A percentile compares a stretch with the other conserved stretches of the same genome.
phyloP scores from a whole-genome alignment of 148 eudicot genomes.

The Rhododendron kiyosumense region DNA sequence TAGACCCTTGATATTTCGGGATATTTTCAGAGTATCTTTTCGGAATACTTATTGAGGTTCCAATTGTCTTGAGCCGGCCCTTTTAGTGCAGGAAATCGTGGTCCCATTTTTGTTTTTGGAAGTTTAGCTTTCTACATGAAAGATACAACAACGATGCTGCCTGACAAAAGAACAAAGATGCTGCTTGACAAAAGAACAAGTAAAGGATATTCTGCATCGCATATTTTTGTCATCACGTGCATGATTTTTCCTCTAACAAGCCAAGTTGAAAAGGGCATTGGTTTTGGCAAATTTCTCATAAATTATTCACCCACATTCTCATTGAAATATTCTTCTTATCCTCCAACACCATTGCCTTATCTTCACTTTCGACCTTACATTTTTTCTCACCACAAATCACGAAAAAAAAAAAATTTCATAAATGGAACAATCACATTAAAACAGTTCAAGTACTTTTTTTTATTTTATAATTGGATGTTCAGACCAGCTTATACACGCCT shows the following conservation, averaged over 20 bases:
- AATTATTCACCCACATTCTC: no score
- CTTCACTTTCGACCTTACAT: neutral
- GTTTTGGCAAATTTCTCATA: neutral
- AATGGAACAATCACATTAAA: neutral
- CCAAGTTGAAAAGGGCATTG: neutral
- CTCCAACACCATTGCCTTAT: neutral
- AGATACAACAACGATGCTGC: no score
- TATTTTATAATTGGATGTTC: no score
- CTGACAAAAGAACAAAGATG: no score
- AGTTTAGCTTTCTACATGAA: neutral
- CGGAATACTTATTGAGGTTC: no score
- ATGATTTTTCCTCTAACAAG: neutral
- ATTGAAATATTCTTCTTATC: no score
- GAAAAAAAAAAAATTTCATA: no score
- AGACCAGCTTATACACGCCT: rapidly evolving
- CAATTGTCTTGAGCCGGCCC: no score
- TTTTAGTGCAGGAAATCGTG: neutral
- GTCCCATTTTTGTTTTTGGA: neutral
- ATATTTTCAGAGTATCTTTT: no score
- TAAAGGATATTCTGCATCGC: neutral
- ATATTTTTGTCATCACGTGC: neutral
- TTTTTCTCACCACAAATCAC: neutral
- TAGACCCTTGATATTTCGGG: no score
- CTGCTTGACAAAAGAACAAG: no score
- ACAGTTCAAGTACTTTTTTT: no score